phyloP scores from a whole-genome alignment of 192 early-diverging fungal species.

The Podila clonocystis region DNA sequence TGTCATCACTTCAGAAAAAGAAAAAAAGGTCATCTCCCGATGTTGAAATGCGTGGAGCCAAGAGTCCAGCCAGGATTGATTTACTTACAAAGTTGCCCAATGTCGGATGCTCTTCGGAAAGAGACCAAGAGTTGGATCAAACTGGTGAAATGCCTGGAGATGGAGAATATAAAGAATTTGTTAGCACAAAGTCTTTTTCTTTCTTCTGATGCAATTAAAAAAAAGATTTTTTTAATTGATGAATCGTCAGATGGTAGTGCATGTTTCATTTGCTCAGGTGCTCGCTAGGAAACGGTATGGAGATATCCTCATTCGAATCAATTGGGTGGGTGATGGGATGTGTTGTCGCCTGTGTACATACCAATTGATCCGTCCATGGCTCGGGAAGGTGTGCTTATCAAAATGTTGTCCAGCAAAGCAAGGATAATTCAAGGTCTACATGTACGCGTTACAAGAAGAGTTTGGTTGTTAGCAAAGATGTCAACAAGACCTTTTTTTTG shows the following conservation, averaged over 20 bases:
- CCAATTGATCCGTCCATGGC: neutral
- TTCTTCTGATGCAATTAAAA: neutral
- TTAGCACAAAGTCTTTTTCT: neutral
- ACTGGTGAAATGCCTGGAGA: no score
- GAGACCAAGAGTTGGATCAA: no score
- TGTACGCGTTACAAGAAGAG: neutral
- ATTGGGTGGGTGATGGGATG: neutral
- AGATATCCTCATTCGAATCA: conserved; percentile 53
- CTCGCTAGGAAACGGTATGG: conserved; percentile 55
- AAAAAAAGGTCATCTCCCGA: neutral
- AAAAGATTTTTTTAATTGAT: conserved; percentile 14
- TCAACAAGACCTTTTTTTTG: neutral
- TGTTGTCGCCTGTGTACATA: neutral
- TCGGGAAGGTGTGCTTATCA: no score
- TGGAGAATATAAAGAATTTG: neutral
- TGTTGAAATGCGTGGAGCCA: neutral
- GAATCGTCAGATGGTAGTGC: conserved; percentile 57
- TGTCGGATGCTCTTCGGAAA: neutral
- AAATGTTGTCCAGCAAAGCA: no score
- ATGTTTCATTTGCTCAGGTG: conserved; percentile 57
- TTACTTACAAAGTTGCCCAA: neutral
- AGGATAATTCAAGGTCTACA: no score
- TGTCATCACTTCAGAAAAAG: conserved; percentile 37
- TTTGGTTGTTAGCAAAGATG: neutral
- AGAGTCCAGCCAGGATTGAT: neutral